phyloP scores from a whole-genome alignment of 2,329 filamentous ascomycete genomes.

The Trichophyton benhamiae region DNA sequence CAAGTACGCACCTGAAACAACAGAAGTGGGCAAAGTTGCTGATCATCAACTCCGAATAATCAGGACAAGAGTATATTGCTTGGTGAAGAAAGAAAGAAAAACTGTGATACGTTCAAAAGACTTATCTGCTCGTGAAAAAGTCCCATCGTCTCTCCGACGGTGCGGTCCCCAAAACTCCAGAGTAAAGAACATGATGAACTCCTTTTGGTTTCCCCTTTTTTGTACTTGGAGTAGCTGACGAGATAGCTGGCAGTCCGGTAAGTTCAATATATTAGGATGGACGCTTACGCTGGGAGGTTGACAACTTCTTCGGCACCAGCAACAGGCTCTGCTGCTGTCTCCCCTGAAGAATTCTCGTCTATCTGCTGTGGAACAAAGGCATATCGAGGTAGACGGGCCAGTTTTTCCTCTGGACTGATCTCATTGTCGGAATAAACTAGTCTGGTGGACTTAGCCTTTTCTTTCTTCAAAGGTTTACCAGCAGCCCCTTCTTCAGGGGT shows the following conservation, averaged over 20 bases:
- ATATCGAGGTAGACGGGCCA: conserved; percentile 68
- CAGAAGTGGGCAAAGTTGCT: conserved; percentile 10
- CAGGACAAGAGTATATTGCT: conserved; percentile 6
- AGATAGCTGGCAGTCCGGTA: conserved; percentile 13
- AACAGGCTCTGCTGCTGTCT: conserved; percentile 24
- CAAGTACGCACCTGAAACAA: conserved; percentile 2
- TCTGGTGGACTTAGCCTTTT: conserved; percentile 49
- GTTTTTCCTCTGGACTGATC: conserved; percentile 76
- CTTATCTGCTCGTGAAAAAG: conserved; percentile 3
- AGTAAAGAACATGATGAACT: conserved; percentile 5
- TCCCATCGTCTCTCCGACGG: background rate
- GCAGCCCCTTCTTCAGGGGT: conserved; percentile 21
- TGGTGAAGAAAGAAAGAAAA: background rate
- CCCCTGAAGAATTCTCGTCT: conserved; percentile 26
- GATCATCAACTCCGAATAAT: conserved; percentile 13
- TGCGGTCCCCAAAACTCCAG: background rate
- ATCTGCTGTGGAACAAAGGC: conserved; percentile 45
- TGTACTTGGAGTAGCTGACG: conserved; percentile 9
- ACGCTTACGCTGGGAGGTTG: conserved; percentile 13
- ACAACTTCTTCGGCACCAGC: conserved; percentile 26
- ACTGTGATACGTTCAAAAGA: conserved; percentile 4
- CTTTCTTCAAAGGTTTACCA: conserved; percentile 54
- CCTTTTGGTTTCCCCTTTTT: background rate
- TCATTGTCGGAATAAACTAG: conserved; percentile 75
- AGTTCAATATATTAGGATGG: background rate